phyloP scores from a whole-genome alignment of 2,329 filamentous ascomycete species.

The Penicillium sumatraense region DNA sequence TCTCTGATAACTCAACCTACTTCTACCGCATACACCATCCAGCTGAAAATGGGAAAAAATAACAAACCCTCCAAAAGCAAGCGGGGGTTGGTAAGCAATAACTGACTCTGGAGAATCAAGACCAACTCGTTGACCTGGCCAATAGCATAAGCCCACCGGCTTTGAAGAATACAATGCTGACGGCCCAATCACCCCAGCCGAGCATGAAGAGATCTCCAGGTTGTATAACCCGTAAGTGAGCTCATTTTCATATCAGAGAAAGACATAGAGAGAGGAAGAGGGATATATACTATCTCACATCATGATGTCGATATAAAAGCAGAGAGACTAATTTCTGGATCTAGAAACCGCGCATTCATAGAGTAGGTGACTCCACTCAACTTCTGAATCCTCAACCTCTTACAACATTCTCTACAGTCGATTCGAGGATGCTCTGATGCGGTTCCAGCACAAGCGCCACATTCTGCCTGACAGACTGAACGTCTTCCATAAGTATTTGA shows the following conservation, averaged over 20 bases:
- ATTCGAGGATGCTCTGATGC: conserved; percentile 82
- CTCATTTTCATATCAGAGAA: neutral
- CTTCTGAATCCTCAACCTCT: neutral
- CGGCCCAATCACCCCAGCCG: conserved; percentile 72
- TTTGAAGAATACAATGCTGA: conserved; percentile 85
- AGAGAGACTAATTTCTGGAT: neutral
- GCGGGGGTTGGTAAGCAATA: neutral
- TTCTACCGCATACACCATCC: neutral
- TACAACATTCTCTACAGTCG: conserved; percentile 59
- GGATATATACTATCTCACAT: too few species aligned
- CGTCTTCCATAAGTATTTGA: conserved; percentile 79
- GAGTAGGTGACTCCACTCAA: conserved; percentile 54
- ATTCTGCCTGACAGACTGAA: conserved; percentile 65
- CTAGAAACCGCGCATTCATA: conserved; percentile 53
- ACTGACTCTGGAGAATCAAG: neutral
- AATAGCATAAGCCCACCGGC: conserved; percentile 59
- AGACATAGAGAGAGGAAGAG: too few species aligned
- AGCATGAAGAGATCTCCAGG: conserved; percentile 68
- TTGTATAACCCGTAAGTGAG: conserved; percentile 68
- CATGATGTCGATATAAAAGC: too few species aligned
- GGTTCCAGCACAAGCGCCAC: conserved; percentile 77
- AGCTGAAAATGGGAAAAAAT: neutral
- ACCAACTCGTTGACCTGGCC: neutral
- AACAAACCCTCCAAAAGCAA: neutral
- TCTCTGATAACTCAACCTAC: neutral